These are phyloP conservation scores for Lactarius tabidus DNA, from an alignment of 768 basidiomycete species.

Conservation along the genomic window DNA sequence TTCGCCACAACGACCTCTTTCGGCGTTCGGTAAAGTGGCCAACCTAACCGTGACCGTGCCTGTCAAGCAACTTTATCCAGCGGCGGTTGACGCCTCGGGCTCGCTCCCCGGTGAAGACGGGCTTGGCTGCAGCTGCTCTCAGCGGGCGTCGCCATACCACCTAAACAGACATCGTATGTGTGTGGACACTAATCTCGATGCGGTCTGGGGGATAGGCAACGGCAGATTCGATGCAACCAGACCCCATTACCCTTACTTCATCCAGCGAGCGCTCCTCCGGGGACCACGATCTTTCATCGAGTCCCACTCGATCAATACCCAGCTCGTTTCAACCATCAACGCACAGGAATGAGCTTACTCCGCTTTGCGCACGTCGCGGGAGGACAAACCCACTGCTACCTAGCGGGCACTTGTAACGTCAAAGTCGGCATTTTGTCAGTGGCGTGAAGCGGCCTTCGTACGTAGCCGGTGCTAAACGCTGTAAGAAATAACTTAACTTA, in stretches of 20 bases:
- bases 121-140: neutral
- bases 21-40: neutral
- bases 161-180: neutral
- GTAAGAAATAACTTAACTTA: no score
- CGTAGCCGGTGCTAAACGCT: neutral
- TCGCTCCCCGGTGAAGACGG: neutral
- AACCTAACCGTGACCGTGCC: neutral
- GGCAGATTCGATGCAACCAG: no score
- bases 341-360: neutral
- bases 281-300: neutral
- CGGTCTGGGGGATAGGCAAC: neutral
- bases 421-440: slow-evolving; percentile 8
- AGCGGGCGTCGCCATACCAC: neutral
- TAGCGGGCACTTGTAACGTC: neutral
- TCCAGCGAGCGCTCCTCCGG: neutral
- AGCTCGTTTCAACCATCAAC: neutral
- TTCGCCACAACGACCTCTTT: neutral
- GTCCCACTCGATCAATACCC: neutral
- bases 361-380: neutral
- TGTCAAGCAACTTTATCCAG: neutral
- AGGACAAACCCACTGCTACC: neutral
- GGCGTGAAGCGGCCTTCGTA: neutral
- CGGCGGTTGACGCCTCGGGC: neutral
- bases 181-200: neutral
- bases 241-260: neutral